Evolutionary conservation across 257 asterid genomes (phyloP), one percentile per base, ranked within the genome.

Genomic region (Gentiana macrophylla): DNA sequence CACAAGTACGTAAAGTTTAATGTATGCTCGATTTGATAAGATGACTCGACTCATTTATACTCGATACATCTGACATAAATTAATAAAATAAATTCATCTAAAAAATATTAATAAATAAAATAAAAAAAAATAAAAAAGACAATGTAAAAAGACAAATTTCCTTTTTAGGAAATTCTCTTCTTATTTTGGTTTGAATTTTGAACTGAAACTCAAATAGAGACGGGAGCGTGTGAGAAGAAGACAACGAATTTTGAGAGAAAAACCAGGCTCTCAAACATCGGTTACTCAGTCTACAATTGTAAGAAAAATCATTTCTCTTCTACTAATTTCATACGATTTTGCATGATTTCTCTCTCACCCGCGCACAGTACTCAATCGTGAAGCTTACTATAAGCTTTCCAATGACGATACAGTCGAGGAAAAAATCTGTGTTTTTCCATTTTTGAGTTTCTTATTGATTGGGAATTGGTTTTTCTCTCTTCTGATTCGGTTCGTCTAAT

Each of bases 381-480:
- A 52, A 33, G 62, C 55, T 56, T 65, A 59, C 47, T 53, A 10
- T 41, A 10, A 5, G 46, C 1, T 41, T 33, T 56, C 55, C 62
- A 55, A 61, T 36, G 62, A 41, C 73, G 70, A 12, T 67, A 32
- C 71, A 64, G 15, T 57, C 75, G 60, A 61, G 68, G 67, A 44
- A 32, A 53, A 69, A 36, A 43, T 75, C 24, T 65, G 56, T 24
- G 44, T 52, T 49, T 44, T 47, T 54, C 63, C 35, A 52, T 12
- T 36, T 55, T 67, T 15, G 24, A 8, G 5, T 37, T 15, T 13
- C 12, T 47, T 37, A 0, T 44, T 36, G 24, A 24, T 50, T 35
- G 44, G 35, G 49, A 49, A 58, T 59, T 37, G 52, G 54, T 47
- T 61, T n/a, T 43, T 12, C 36, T 63, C 55, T 32, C 12, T 6